Base-by-base conservation (phyloP, 352 stramenopile genomes). In the Globisporangium polare region DNA sequence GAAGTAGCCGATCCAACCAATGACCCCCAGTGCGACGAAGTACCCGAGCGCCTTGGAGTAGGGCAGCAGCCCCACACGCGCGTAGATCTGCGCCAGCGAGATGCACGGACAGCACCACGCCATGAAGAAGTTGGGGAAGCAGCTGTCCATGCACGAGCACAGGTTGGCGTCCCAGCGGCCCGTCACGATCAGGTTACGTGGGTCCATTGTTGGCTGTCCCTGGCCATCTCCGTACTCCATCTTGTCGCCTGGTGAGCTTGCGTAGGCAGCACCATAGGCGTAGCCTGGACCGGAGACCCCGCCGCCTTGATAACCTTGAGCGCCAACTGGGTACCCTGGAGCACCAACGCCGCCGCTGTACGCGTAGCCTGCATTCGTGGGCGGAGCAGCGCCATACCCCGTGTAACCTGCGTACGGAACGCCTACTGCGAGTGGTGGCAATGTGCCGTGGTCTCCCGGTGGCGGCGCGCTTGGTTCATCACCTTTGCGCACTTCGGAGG, bases 91-190 rank as follows among this genome's bases (percentile, higher is more conserved):
- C 0, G 68, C 68, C 8, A 78, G 20, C n/a, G 68, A 49, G 13
- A 78, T 57, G 61, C 57, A 78, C 49, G 71, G 68, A 9, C 49
- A 72, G 52, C 60, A 66, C 13, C n/a, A 67, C n/a, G 66, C 35
- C 60, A 75, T 65, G 47, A 27, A 47, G 54, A 59, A 71, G 58
- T 76, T 78, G 22, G 71, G 68, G 20, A 72, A 45, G 53, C 53
- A 60, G 46, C 60, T n/a, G 49, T 70, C 55, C 27, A 53, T 66
- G 62, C 68, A 76, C 15, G 60, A 58, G 51, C 64, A 78, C 10
- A 78, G 33, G 5, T 46, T 57, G 3, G 58, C 52, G 5, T 20
- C 60, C 67, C 67, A 74, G 1, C 56, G 45, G 3, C 31, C 31
- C 0, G 15, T 55, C 31, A 55, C 6, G 56, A 62, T 62, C 43